phyloP scores from a whole-genome alignment of 345 rosid genomes.

The Populus nigra region DNA sequence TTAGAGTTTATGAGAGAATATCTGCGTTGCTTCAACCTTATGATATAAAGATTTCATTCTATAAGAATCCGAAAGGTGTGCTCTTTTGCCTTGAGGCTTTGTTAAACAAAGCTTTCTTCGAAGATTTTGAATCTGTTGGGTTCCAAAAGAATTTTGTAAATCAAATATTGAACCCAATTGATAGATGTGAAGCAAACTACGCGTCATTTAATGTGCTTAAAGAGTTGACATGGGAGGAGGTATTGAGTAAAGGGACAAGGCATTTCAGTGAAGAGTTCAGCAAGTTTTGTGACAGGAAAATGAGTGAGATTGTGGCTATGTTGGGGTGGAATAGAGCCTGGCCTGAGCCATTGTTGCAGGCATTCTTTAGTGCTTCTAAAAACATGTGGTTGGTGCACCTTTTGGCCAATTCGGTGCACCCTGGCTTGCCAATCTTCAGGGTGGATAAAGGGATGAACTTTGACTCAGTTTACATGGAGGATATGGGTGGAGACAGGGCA shows the following conservation, averaged over 20 bases:
- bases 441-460: slow-evolving; percentile 61
- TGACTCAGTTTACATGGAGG: slow-evolving; percentile 84
- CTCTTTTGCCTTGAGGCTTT: slow-evolving; percentile 67
- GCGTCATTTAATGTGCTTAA: slow-evolving; percentile 52
- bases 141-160: slow-evolving; percentile 53
- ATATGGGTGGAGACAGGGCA: slow-evolving; percentile 59
- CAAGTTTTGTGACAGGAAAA: slow-evolving; percentile 79
- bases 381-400: slow-evolving; percentile 85
- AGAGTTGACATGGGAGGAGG: slow-evolving; percentile 84
- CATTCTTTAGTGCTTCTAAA: slow-evolving; percentile 84
- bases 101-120: slow-evolving; percentile 69
- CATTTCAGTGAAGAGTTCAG: slow-evolving; percentile 91
- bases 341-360: slow-evolving; percentile 79
- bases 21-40: slow-evolving; percentile 69
- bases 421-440: slow-evolving; percentile 66
- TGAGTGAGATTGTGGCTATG: slow-evolving; percentile 84
- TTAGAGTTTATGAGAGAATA: slow-evolving; percentile 54
- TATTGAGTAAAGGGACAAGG: slow-evolving; percentile 72
- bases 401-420: slow-evolving; percentile 89
- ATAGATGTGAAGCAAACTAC: slow-evolving; percentile 64
- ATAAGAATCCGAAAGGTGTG: slow-evolving; percentile 57
- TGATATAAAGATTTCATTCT: slow-evolving; percentile 55
- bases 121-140: slow-evolving; percentile 79
- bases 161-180: slow-evolving; percentile 69
- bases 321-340: slow-evolving; percentile 82